These are phyloP conservation scores for Fusarium heterosporum DNA, from an alignment of 2,329 filamentous ascomycete species.

Conservation along the genomic window DNA sequence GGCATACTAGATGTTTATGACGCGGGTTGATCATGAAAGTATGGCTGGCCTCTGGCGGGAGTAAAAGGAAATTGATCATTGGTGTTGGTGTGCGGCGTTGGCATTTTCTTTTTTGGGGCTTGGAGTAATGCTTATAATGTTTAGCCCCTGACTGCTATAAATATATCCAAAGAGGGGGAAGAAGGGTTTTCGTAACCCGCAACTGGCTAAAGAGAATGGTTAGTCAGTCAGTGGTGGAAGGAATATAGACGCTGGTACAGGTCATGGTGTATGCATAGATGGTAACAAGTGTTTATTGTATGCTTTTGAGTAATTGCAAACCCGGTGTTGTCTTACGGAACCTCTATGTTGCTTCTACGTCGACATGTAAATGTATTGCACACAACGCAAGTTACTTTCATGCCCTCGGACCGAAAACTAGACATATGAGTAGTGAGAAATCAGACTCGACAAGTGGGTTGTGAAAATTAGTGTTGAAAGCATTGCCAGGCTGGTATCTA, in stretches of 20 bases:
- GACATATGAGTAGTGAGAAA: not conserved
- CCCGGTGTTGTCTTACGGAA: not conserved
- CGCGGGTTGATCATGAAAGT: not conserved
- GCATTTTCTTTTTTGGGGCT: constrained; percentile 22
- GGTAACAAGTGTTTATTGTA: constrained; percentile 10
- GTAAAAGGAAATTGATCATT: not conserved
- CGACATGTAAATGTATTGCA: too few relatives aligned
- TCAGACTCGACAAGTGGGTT: not conserved
- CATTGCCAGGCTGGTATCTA: constrained; percentile 48
- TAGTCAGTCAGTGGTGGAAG: not conserved
- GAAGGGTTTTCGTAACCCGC: not conserved
- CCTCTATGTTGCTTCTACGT: not conserved
- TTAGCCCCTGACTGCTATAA: not conserved
- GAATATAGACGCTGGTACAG: constrained; percentile 7
- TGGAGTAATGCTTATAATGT: constrained; percentile 3
- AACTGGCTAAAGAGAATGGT: not conserved
- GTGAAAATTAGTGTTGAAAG: not conserved
- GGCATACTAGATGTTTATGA: not conserved
- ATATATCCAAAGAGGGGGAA: constrained; percentile 23
- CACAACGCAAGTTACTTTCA: too few relatives aligned
- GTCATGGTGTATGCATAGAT: constrained; percentile 3
- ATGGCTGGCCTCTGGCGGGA: not conserved
- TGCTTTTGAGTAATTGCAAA: not conserved
- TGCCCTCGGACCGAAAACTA: too few relatives aligned
- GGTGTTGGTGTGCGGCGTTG: constrained; percentile 31